These are phyloP conservation scores for Epichloe uncinata DNA, from an alignment of 2,329 filamentous ascomycete genomes.

Conservation along the genomic window DNA sequence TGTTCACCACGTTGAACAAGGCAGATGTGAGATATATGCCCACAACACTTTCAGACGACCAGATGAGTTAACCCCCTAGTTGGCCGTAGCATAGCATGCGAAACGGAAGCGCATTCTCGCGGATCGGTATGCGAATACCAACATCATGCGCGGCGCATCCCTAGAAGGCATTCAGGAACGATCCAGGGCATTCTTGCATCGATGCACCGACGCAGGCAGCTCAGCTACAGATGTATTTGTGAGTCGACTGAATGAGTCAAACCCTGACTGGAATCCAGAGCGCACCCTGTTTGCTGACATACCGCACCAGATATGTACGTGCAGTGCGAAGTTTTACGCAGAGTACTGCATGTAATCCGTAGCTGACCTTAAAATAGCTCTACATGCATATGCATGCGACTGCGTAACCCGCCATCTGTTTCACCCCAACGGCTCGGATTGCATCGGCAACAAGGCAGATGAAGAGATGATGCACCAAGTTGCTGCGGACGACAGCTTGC, in stretches of 20 bases:
- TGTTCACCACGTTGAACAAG: slow-evolving; percentile 46
- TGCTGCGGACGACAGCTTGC: slow-evolving; percentile 52
- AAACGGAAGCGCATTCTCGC: slow-evolving; percentile 50
- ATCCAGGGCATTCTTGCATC: slow-evolving; percentile 39
- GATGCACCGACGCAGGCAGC: slow-evolving; percentile 29
- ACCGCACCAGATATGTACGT: slow-evolving; percentile 3
- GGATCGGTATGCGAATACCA: slow-evolving; percentile 56
- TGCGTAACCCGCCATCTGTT: slow-evolving; percentile 57
- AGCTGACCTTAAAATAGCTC: slow-evolving; percentile 12
- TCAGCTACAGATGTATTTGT: slow-evolving; percentile 43
- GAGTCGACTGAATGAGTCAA: slow-evolving; percentile 9
- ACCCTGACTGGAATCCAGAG: not conserved
- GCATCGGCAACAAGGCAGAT: slow-evolving; percentile 40
- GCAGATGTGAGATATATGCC: slow-evolving; percentile 28
- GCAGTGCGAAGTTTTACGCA: not conserved
- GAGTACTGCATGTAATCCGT: not conserved
- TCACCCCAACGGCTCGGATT: slow-evolving; percentile 49
- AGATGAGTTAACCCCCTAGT: not conserved
- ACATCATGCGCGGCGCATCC: slow-evolving; percentile 43
- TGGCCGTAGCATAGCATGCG: slow-evolving; percentile 47
- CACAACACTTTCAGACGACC: not conserved
- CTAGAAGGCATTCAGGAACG: slow-evolving; percentile 44
- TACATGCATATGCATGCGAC: slow-evolving; percentile 58
- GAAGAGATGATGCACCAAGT: slow-evolving; percentile 55
- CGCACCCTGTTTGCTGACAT: not conserved